These are phyloP conservation scores for Aplosporella prunicola DNA, from an alignment of 2,329 filamentous ascomycete species.

Conservation along the genomic window DNA sequence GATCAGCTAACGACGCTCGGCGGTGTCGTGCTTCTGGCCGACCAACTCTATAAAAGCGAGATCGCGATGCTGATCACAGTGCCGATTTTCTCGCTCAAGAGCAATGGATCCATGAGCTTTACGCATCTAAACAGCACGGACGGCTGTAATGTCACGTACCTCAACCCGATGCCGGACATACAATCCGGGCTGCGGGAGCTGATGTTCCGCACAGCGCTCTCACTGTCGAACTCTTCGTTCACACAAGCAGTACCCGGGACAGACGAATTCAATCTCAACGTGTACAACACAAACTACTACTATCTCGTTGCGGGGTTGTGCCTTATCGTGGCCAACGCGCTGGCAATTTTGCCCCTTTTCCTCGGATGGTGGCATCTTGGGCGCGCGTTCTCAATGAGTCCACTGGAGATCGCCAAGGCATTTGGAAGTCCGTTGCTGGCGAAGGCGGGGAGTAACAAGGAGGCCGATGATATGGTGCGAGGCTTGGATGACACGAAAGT, in stretches of 20 bases:
- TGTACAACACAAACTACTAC: conserved; percentile 10
- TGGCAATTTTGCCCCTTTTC: conserved; percentile 17
- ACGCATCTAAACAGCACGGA: too few species aligned
- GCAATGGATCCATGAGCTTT: too few species aligned
- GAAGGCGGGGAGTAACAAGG: neutral
- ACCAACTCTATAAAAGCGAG: too few species aligned
- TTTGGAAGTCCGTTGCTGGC: conserved; percentile 19
- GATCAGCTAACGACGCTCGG: neutral
- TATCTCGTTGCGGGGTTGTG: conserved; percentile 13
- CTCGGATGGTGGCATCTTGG: conserved; percentile 23
- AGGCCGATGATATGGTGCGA: neutral
- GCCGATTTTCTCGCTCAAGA: too few species aligned
- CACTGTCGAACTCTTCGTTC: neutral
- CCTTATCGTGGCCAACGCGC: conserved; percentile 14
- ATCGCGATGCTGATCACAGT: too few species aligned
- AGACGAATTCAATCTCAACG: conserved; percentile 2
- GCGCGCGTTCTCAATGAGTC: conserved; percentile 20
- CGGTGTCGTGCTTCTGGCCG: neutral
- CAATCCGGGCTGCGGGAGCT: neutral
- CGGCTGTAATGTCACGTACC: neutral
- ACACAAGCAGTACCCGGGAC: neutral
- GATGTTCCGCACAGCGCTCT: neutral
- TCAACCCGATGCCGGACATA: neutral
- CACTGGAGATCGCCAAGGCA: conserved; percentile 23
- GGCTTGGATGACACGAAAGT: neutral